Percentiles rank a stretch among this genome's conserved stretches.
Conservation (phyloP, 2,329 filamentous ascomycete species). For the Trichoderma pleuroti region DNA sequence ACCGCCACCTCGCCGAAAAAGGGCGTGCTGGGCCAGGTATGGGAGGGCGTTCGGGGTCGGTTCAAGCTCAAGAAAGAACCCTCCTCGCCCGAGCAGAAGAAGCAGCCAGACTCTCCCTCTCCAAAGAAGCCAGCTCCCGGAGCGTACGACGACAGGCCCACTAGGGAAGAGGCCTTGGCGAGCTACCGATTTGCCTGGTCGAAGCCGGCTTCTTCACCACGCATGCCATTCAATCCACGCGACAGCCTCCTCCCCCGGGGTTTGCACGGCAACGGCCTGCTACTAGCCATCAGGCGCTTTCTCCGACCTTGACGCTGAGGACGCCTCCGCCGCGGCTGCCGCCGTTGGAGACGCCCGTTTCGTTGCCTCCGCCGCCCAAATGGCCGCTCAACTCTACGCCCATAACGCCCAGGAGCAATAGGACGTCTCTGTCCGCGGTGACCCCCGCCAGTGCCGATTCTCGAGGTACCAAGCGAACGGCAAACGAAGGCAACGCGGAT, state of each 20-base stretch:
- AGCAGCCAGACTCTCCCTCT: slow-evolving; percentile 15
- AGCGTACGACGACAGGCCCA: slow-evolving; percentile 27
- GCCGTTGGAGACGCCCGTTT: slow-evolving; percentile 22
- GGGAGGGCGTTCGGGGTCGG: slow-evolving; percentile 37
- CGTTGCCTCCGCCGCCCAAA: slow-evolving; percentile 22
- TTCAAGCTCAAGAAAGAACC: slow-evolving; percentile 30
- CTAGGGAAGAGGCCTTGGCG: slow-evolving; percentile 50
- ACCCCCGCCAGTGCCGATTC: slow-evolving; percentile 35
- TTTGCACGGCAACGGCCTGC: slow-evolving; percentile 2
- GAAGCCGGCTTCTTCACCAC: slow-evolving; percentile 56
- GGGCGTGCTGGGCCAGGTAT: slow-evolving; percentile 36
- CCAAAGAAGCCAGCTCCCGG: slow-evolving; percentile 7
- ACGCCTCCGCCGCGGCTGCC: background rate
- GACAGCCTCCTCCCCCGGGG: slow-evolving; percentile 37
- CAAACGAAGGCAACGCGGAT: slow-evolving; percentile 20
- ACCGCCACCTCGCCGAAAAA: slow-evolving; percentile 20
- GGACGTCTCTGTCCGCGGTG: slow-evolving; percentile 24
- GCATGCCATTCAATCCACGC: slow-evolving; percentile 55
- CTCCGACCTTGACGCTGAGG: slow-evolving; percentile 18
- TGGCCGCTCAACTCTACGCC: slow-evolving; percentile 28
- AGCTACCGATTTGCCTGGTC: slow-evolving; percentile 56
- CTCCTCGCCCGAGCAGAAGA: slow-evolving; percentile 25
- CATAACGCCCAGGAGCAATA: slow-evolving; percentile 22
- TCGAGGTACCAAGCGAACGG: slow-evolving; percentile 50
- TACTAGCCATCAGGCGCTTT: slow-evolving; percentile 15